Evolutionary conservation across 176 grass and related monocot species (phyloP).

Genomic region (Areca catechu): DNA sequence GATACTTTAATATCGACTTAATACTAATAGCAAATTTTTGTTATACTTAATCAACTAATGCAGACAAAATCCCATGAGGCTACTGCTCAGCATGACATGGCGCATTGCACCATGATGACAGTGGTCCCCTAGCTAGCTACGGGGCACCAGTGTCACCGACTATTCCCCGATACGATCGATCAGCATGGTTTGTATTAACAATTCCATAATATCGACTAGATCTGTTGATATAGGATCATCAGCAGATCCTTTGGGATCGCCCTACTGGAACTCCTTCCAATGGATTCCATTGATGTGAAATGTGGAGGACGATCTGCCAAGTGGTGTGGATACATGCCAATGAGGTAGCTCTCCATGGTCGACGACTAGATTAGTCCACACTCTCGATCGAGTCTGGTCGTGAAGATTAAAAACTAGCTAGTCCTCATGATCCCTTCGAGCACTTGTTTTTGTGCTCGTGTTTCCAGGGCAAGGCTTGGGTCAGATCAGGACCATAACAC

Average conservation of each 20-base stretch:
- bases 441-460: background rate
- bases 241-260: background rate
- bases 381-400: too few species aligned
- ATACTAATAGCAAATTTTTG: background rate
- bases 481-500: background rate
- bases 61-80: slow-evolving; percentile 15
- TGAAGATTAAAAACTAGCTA: too few species aligned
- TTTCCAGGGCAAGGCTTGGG: background rate
- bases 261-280: background rate
- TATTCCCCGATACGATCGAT: background rate
- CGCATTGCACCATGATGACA: background rate
- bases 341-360: background rate
- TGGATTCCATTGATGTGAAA: background rate
- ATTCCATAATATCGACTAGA: too few species aligned
- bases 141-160: too few species aligned
- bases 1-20: slow-evolving; percentile 10
- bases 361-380: too few species aligned
- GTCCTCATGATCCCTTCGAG: background rate
- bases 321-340: background rate
- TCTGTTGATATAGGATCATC: too few species aligned
- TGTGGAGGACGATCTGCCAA: background rate
- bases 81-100: background rate
- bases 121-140: slow-evolving; percentile 3
- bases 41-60: background rate
- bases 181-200: background rate